Base-by-base conservation (phyloP, 495 filamentous ascomycete genomes). In the Chaetomium fimeti region DNA sequence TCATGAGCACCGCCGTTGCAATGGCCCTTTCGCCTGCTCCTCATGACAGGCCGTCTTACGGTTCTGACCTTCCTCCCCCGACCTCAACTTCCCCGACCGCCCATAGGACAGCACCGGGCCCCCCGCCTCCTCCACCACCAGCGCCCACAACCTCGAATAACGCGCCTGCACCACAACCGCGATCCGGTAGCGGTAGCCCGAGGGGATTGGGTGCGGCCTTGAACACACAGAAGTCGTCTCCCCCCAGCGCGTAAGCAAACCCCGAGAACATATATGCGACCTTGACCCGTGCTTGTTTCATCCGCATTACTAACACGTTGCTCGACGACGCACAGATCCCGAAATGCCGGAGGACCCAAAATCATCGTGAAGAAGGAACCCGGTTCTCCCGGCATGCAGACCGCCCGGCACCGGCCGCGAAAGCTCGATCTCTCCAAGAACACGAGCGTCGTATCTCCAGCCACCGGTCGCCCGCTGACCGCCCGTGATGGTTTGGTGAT, bases 311-410 rank as follows among this genome's bases (percentile, higher is more conserved):
- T 65, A 64, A 70, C 36, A n/a, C 48, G 32, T 62, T 57, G 66
- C 62, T 53, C 24, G 24, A 68, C 62, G 62, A 67, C 62, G 38
- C 73, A 68, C 73, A 85, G 82, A 57, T 77, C 78, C 66, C 77
- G 83, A 77, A 81, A 77, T 72, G 78, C 74, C 61, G 79, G 77
- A 66, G 81, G 80, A 58, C 88, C 91, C 15, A 91, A 89, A 75
- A 93, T 97, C 65, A 85, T 96, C 65, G 92, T 98, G 47, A 98
- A 98, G 82, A 97, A 97, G 78, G 94, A 98, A 75, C 90, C 90
- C 32, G 88, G 90, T 9, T 92, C 92, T 28, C 94, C 94, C 53
- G 88, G 89, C 62, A 83, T 88, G 55, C 76, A 83, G 20, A 84
- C 86, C 59, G 81, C 86, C 27, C 85, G 94, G 25, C 94, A 93